These are phyloP conservation scores for Juncus effusus DNA, from an alignment of 176 grass and related monocot species.

Conservation along the genomic window DNA sequence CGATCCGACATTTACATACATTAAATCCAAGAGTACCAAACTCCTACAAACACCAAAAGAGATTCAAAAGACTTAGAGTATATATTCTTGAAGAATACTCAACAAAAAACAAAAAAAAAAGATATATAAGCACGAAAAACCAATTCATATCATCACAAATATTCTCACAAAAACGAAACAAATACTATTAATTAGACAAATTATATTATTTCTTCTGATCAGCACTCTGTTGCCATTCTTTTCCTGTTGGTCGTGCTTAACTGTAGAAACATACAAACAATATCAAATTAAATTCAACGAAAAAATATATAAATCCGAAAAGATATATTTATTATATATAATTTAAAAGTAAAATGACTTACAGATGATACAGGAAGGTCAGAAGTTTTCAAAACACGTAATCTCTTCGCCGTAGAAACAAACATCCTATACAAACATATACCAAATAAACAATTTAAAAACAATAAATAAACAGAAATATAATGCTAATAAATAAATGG, in stretches of 20 bases:
- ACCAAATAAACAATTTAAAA: neutral
- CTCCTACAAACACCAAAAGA: too few relatives aligned
- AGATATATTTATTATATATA: neutral
- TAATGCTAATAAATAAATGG: neutral
- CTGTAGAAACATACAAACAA: conserved; percentile 10
- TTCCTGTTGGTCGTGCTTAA: conserved; percentile 33
- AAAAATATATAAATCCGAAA: neutral
- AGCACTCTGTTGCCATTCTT: conserved; percentile 33
- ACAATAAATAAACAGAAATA: neutral
- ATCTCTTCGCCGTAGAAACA: conserved; percentile 53
- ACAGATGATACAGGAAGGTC: conserved; percentile 53
- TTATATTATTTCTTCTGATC: neutral
- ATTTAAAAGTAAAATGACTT: neutral
- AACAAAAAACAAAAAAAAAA: neutral
- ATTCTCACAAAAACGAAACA: neutral
- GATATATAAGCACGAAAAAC: neutral
- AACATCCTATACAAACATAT: conserved; percentile 55
- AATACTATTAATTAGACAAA: neutral
- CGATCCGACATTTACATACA: too few relatives aligned
- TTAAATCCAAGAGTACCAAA: too few relatives aligned
- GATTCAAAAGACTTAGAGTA: too few relatives aligned
- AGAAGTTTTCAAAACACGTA: conserved; percentile 70
- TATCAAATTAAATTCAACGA: neutral
- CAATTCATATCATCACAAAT: neutral
- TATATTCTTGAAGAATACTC: too few relatives aligned